phyloP scores from a whole-genome alignment of 805 yeast species.

The Candida glaebosa region DNA sequence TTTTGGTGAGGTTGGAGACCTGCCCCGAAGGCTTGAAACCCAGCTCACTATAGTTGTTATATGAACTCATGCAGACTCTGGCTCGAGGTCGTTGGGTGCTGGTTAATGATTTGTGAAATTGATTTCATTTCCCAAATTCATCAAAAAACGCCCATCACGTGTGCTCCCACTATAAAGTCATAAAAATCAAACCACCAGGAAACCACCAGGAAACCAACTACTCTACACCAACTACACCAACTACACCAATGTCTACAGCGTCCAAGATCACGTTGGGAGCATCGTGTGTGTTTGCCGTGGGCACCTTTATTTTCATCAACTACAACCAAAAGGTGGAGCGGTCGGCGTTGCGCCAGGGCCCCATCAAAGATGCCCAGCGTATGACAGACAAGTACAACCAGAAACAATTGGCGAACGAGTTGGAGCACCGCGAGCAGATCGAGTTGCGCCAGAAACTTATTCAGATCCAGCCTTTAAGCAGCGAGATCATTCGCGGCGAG shows the following conservation, averaged over 20 bases:
- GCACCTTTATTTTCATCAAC: constrained; percentile 67
- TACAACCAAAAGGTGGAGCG: constrained; percentile 67
- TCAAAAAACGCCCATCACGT: not conserved
- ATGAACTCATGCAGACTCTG: constrained; percentile 6
- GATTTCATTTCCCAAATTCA: not conserved
- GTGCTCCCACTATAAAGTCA: not conserved
- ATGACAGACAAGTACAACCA: constrained; percentile 44
- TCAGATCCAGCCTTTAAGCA: constrained; percentile 55
- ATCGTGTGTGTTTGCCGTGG: constrained; percentile 52
- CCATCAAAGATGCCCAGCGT: constrained; percentile 76
- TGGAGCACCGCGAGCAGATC: constrained; percentile 65
- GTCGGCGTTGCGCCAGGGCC: constrained; percentile 74
- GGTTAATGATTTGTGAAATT: not conserved
- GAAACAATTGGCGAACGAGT: constrained; percentile 50
- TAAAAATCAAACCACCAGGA: too few relatives aligned
- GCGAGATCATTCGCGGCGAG: constrained; percentile 33
- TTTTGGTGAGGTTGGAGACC: constrained; percentile 32
- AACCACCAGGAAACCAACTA: too few relatives aligned
- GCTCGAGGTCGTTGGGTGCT: too few relatives aligned
- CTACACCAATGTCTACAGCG: constrained; percentile 79
- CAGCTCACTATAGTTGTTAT: constrained; percentile 1
- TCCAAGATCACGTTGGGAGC: constrained; percentile 70
- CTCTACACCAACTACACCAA: too few relatives aligned
- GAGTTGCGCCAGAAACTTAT: constrained; percentile 56
- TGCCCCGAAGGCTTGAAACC: constrained; percentile 6